Conservation (phyloP, 2,329 filamentous ascomycete species). For the Hypoxylon sp. region DNA sequence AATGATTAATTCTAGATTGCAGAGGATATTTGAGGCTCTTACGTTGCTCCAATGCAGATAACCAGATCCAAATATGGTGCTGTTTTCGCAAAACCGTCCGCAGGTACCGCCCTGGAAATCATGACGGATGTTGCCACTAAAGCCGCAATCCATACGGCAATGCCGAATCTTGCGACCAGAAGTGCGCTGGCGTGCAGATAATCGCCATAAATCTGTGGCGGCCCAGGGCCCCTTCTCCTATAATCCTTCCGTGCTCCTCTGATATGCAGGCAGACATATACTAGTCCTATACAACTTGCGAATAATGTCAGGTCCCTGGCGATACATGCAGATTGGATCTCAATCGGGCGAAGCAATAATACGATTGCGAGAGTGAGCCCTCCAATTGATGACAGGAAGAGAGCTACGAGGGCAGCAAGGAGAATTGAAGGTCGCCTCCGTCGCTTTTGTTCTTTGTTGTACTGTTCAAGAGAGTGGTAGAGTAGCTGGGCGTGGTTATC, state of each 20-base stretch:
- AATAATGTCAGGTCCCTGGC: slow-evolving; percentile 54
- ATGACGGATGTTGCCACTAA: slow-evolving; percentile 52
- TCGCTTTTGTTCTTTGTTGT: slow-evolving; percentile 43
- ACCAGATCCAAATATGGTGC: slow-evolving; percentile 53
- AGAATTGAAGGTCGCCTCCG: slow-evolving; percentile 48
- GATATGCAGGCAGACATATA: slow-evolving; percentile 54
- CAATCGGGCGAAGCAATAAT: slow-evolving; percentile 46
- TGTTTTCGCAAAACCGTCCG: slow-evolving; percentile 47
- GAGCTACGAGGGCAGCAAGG: slow-evolving; percentile 49
- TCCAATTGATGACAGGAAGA: slow-evolving; percentile 52
- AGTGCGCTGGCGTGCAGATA: slow-evolving; percentile 53
- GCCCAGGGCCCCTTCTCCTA: slow-evolving; percentile 40
- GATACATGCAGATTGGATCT: slow-evolving; percentile 48
- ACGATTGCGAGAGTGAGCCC: slow-evolving; percentile 52
- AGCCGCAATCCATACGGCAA: slow-evolving; percentile 53
- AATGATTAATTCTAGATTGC: slow-evolving; percentile 16
- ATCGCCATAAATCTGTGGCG: slow-evolving; percentile 52
- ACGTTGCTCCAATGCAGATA: slow-evolving; percentile 55
- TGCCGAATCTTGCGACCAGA: slow-evolving; percentile 51
- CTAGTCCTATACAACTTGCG: slow-evolving; percentile 47
- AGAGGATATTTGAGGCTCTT: slow-evolving; percentile 28
- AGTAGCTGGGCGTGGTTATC: slow-evolving; percentile 45
- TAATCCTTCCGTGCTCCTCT: slow-evolving; percentile 49
- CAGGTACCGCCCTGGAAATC: slow-evolving; percentile 44
- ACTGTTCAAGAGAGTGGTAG: slow-evolving; percentile 49